Conservation (phyloP, 805 yeast genomes). For the Wickerhamomyces silvicola region DNA sequence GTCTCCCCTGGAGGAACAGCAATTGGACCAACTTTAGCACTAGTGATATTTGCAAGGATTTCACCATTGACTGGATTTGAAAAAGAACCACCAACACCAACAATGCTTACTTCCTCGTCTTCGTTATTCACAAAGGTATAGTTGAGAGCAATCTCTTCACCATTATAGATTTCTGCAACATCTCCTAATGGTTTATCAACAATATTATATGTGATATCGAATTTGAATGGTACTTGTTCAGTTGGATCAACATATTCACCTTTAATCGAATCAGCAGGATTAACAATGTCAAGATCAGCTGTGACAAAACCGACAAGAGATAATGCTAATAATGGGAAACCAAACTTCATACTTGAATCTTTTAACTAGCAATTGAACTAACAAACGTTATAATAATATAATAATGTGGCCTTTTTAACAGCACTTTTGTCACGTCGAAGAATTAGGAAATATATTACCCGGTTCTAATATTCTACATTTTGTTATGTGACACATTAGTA, state of each 20-base stretch:
- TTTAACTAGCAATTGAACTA: no score
- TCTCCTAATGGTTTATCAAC: conserved; percentile 36
- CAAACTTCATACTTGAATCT: conserved; percentile 13
- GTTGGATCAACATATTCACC: conserved; percentile 17
- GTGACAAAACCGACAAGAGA: conserved; percentile 7
- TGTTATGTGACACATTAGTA: no score
- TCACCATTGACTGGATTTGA: conserved; percentile 48
- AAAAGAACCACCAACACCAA: conserved; percentile 67
- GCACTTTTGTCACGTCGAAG: no score
- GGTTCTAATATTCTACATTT: no score
- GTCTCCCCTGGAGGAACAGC: conserved; percentile 43
- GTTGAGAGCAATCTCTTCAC: conserved; percentile 45
- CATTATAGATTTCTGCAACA: conserved; percentile 37
- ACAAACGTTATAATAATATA: no score
- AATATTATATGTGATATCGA: conserved; percentile 43
- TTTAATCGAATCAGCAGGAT: conserved; percentile 9
- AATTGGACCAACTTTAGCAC: conserved; percentile 57
- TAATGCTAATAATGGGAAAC: conserved; percentile 10
- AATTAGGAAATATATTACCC: no score
- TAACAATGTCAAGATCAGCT: conserved; percentile 13
- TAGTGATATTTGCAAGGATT: conserved; percentile 54
- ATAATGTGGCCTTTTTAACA: no score
- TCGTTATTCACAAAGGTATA: conserved; percentile 52
- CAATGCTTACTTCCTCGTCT: conserved; percentile 41
- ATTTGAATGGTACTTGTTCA: conserved; percentile 34